Conservation (phyloP, 139 green algal species). For the Chlorella sp. region DNA sequence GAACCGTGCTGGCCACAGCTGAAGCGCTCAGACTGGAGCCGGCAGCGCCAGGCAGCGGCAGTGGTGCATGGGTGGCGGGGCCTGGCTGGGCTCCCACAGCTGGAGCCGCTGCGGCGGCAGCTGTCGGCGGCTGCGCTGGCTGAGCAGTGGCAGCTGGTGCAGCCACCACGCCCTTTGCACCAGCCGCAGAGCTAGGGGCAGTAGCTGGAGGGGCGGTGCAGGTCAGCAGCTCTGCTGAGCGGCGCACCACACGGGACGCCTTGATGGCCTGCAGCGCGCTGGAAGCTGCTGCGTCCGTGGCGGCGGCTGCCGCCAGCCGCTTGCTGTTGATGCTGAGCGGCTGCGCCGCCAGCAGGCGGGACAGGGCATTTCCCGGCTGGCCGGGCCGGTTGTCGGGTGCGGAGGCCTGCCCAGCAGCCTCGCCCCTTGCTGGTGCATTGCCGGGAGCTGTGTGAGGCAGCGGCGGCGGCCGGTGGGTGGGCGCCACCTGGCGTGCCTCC, state of each 20-base stretch:
- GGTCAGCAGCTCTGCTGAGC: conserved; percentile 8
- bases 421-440: not conserved
- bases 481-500: conserved; percentile 1
- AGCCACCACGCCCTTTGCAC: too few species aligned
- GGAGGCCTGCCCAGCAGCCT: not conserved
- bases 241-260: not conserved
- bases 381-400: not conserved
- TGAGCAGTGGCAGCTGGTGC: not conserved
- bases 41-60: not conserved
- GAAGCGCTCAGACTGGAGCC: not conserved
- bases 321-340: conserved; percentile 19
- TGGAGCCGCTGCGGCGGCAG: not conserved
- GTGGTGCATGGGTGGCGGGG: not conserved
- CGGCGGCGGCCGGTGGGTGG: not conserved
- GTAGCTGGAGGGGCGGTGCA: not conserved
- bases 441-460: too few species aligned
- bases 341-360: conserved; percentile 5
- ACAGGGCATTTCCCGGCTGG: not conserved
- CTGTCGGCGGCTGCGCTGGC: not conserved
- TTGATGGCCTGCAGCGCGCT: not conserved
- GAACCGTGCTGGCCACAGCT: conserved; percentile 17
- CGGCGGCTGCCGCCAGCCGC: conserved; percentile 4
- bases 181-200: not conserved
- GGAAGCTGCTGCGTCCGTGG: not conserved
- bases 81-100: not conserved